These are phyloP conservation scores for Globisporangium lucens DNA, from an alignment of 352 stramenopile genomes.

Conservation along the genomic window DNA sequence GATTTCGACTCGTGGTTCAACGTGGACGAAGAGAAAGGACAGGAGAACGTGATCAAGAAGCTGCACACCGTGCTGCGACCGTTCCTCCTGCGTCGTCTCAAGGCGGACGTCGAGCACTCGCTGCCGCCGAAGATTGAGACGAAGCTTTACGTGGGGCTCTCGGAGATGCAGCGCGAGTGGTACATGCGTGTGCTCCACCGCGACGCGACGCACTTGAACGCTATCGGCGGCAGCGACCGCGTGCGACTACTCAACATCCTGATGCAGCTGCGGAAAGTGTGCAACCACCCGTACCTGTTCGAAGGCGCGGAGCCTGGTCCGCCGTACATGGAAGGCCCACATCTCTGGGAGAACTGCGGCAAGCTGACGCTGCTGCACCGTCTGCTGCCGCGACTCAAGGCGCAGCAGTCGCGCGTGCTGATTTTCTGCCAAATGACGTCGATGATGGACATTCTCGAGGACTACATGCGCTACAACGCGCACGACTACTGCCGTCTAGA, in stretches of 20 bases:
- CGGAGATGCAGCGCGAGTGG: slow-evolving; percentile 96
- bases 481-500: slow-evolving; percentile 87
- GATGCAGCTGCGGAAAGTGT: slow-evolving; percentile 99
- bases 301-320: slow-evolving; percentile 96
- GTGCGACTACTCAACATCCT: slow-evolving; percentile 97
- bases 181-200: slow-evolving; percentile 98
- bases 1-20: slow-evolving; percentile 99
- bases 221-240: slow-evolving; percentile 94
- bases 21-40: slow-evolving; percentile 92
- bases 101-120: slow-evolving; percentile 96
- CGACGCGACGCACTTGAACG: slow-evolving; percentile 96
- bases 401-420: slow-evolving; percentile 91
- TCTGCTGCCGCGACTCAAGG: slow-evolving; percentile 84
- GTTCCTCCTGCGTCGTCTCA: slow-evolving; percentile 98
- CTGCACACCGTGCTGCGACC: slow-evolving; percentile 96
- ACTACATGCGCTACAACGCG: slow-evolving; percentile 94
- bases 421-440: slow-evolving; percentile 99
- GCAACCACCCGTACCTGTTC: slow-evolving; percentile 99
- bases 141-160: slow-evolving; percentile 98
- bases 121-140: slow-evolving; percentile 98
- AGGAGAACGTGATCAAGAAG: slow-evolving; percentile 98
- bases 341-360: slow-evolving; percentile 98
- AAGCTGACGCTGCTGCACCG: slow-evolving; percentile 98
- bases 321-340: slow-evolving; percentile 95
- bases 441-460: slow-evolving; percentile 99